These are phyloP conservation scores for Phylloporus sp. DNA, from an alignment of 768 basidiomycete species.

Conservation along the genomic window DNA sequence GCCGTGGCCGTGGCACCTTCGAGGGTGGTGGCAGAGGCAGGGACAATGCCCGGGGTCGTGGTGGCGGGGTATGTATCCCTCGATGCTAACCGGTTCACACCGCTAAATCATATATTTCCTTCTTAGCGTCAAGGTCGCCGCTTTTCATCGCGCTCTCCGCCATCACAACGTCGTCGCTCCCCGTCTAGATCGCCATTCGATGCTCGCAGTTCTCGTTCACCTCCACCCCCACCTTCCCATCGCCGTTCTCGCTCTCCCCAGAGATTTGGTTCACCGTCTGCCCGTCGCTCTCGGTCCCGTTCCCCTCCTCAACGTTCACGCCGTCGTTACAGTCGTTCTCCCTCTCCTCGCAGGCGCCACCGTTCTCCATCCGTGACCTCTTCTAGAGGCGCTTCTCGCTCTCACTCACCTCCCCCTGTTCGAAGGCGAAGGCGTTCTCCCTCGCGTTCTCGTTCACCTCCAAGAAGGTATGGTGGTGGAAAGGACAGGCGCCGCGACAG, in stretches of 20 bases:
- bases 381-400: conserved; percentile 35
- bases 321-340: conserved; percentile 26
- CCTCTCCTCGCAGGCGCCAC: conserved; percentile 22
- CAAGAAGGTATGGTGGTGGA: conserved; percentile 18
- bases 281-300: conserved; percentile 36
- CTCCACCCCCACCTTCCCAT: conserved; percentile 31
- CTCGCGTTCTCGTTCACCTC: conserved; percentile 28
- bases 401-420: conserved; percentile 38
- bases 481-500: conserved; percentile 27
- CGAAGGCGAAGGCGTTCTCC: conserved; percentile 35
- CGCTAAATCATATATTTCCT: conserved; percentile 10
- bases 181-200: conserved; percentile 34
- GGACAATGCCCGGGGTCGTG: conserved; percentile 68
- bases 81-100: neutral
- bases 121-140: conserved; percentile 42
- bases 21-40: conserved; percentile 47
- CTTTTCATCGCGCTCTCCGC: conserved; percentile 39
- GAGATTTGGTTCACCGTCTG: conserved; percentile 32
- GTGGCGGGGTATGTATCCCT: conserved; percentile 41
- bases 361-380: conserved; percentile 33
- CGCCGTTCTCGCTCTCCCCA: conserved; percentile 36
- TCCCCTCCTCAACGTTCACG: conserved; percentile 19
- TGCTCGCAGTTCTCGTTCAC: conserved; percentile 37
- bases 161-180: conserved; percentile 47
- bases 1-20: conserved; percentile 45